A percentile compares a stretch with the other conserved stretches of the same genome.
These are phyloP conservation scores for Sclerotinia trifoliorum DNA, from an alignment of 2,329 filamentous ascomycete genomes.

Conservation along the genomic window DNA sequence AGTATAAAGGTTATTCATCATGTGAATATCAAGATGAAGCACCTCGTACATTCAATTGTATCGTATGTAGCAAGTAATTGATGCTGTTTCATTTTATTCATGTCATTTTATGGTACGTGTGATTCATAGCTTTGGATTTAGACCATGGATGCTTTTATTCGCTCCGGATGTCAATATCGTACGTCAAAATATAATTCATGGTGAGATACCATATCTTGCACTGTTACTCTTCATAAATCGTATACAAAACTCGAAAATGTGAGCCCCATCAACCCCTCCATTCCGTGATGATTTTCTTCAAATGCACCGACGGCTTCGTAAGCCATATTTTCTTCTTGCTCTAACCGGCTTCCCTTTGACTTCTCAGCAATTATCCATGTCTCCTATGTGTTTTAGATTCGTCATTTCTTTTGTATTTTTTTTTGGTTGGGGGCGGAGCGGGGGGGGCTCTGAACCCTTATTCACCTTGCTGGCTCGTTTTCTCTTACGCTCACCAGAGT, in stretches of 20 bases:
- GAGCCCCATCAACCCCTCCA: background rate
- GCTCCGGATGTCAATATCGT: background rate
- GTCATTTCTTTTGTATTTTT: too few relatives aligned
- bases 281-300: too few relatives aligned
- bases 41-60: background rate
- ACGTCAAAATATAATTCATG: background rate
- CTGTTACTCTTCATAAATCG: background rate
- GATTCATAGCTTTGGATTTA: background rate
- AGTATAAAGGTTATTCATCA: background rate
- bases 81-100: background rate
- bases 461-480: background rate
- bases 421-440: too few relatives aligned
- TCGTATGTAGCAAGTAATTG: background rate
- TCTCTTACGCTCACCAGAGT: background rate
- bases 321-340: background rate
- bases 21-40: background rate
- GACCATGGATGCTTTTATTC: background rate
- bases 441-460: background rate
- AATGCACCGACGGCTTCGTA: too few relatives aligned
- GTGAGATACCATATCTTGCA: background rate
- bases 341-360: background rate
- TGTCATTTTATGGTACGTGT: background rate
- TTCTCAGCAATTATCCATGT: background rate
- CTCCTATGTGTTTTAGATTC: background rate
- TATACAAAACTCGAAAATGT: too few relatives aligned